These are phyloP conservation scores for Bipolaris victoriae DNA, from an alignment of 2,329 filamentous ascomycete genomes.

Conservation along the genomic window DNA sequence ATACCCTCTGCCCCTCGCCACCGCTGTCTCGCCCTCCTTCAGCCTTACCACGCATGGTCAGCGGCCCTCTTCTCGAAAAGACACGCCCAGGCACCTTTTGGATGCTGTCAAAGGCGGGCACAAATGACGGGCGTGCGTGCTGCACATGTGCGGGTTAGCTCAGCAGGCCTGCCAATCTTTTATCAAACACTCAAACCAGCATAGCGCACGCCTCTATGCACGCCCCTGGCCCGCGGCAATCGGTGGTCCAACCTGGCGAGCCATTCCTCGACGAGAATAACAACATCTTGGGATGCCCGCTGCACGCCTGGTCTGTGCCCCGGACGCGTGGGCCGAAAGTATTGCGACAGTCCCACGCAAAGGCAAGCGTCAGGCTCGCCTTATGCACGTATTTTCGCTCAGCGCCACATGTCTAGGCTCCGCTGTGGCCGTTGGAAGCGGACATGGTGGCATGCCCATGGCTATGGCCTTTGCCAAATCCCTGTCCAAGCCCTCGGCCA, in stretches of 20 bases:
- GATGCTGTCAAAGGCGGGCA: constrained; percentile 19
- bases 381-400: constrained; percentile 34
- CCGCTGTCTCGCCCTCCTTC: neutral
- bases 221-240: constrained; percentile 26
- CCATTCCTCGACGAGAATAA: constrained; percentile 45
- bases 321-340: constrained; percentile 35
- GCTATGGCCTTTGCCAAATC: constrained; percentile 14
- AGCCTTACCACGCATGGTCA: constrained; percentile 21
- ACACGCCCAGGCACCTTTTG: constrained; percentile 9
- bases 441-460: constrained; percentile 17
- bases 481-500: constrained; percentile 28
- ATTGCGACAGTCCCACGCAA: constrained; percentile 19
- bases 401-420: constrained; percentile 26
- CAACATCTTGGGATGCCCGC: constrained; percentile 34
- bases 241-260: constrained; percentile 32
- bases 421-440: constrained; percentile 33
- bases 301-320: constrained; percentile 30
- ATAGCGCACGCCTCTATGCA: constrained; percentile 35
- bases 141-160: constrained; percentile 23
- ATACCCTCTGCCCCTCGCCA: neutral
- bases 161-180: constrained; percentile 30
- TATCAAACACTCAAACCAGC: constrained; percentile 41
- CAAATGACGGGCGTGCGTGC: constrained; percentile 30
- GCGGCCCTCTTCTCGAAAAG: constrained; percentile 14
- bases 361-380: constrained; percentile 19